Conservation (phyloP, 1,284 basidiomycete genomes). For the Trametes polyzona region DNA sequence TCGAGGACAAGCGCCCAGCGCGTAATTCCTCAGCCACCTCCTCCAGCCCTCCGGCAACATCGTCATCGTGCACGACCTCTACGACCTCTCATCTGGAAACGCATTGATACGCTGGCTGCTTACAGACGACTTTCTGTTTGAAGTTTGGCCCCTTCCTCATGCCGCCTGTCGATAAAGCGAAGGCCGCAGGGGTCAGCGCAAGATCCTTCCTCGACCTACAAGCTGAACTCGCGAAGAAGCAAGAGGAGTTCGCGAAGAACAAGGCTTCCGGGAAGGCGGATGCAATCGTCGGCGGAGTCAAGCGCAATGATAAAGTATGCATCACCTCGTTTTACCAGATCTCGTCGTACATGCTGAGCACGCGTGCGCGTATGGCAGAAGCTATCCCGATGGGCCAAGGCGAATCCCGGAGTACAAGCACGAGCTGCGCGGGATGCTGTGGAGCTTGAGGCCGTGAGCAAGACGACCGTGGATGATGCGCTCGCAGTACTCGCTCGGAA, state of each 20-base stretch:
- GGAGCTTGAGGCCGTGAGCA: constrained; percentile 66
- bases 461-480: constrained; percentile 70
- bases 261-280: constrained; percentile 60
- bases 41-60: too few relatives aligned
- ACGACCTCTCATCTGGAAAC: too few relatives aligned
- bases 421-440: constrained; percentile 68
- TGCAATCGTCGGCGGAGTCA: constrained; percentile 56
- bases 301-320: constrained; percentile 65
- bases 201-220: constrained; percentile 79
- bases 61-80: too few relatives aligned
- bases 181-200: constrained; percentile 69
- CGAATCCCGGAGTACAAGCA: constrained; percentile 70
- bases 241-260: constrained; percentile 61
- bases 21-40: not conserved
- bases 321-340: not conserved
- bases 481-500: constrained; percentile 77
- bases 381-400: constrained; percentile 69
- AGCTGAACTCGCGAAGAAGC: constrained; percentile 69
- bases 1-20: not conserved
- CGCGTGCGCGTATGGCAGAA: constrained; percentile 65
- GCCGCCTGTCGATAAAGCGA: constrained; percentile 52
- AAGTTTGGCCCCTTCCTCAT: too few relatives aligned
- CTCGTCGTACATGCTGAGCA: constrained; percentile 15
- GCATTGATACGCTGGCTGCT: too few relatives aligned
- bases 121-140: too few relatives aligned